Percentiles rank a stretch among this genome's conserved stretches.
Evolutionary conservation across 2,329 filamentous ascomycete species (phyloP).

Genomic region (Penicillium rolfsii): DNA sequence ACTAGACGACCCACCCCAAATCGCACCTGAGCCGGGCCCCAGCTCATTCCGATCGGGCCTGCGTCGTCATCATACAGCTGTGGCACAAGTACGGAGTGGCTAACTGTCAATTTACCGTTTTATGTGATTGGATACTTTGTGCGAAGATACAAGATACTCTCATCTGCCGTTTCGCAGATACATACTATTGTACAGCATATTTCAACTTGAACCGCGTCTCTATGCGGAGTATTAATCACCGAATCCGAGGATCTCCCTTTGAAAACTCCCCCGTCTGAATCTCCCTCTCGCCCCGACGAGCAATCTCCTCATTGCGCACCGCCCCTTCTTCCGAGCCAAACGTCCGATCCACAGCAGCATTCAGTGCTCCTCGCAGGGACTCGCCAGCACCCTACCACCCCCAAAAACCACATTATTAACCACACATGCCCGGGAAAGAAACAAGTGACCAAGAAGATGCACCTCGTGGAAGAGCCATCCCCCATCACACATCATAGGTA

Average conservation of each 20-base stretch:
- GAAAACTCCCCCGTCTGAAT: conserved; percentile 37
- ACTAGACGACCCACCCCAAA: conserved; percentile 1
- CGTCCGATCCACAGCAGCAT: conserved; percentile 43
- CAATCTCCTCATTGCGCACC: conserved; percentile 43
- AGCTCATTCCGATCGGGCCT: not conserved
- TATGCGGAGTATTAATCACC: not conserved
- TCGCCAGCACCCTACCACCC: conserved; percentile 44
- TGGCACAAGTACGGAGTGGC: not conserved
- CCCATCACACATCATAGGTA: not conserved
- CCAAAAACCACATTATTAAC: not conserved
- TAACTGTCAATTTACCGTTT: not conserved
- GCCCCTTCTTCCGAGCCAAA: conserved; percentile 44
- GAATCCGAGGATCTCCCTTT: not conserved
- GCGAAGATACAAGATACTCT: not conserved
- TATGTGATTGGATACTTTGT: not conserved
- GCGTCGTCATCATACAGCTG: not conserved
- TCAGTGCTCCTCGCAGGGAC: conserved; percentile 43
- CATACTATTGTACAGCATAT: not conserved
- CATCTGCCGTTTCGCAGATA: not conserved
- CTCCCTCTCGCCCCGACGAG: conserved; percentile 41
- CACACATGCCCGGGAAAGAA: conserved; percentile 1
- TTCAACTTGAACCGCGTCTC: no score
- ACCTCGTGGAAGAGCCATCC: not conserved
- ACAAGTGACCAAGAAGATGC: not conserved
- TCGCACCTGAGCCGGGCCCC: not conserved